phyloP scores from a whole-genome alignment of 441 rosid species.

The Rhodomyrtus psidioides region DNA sequence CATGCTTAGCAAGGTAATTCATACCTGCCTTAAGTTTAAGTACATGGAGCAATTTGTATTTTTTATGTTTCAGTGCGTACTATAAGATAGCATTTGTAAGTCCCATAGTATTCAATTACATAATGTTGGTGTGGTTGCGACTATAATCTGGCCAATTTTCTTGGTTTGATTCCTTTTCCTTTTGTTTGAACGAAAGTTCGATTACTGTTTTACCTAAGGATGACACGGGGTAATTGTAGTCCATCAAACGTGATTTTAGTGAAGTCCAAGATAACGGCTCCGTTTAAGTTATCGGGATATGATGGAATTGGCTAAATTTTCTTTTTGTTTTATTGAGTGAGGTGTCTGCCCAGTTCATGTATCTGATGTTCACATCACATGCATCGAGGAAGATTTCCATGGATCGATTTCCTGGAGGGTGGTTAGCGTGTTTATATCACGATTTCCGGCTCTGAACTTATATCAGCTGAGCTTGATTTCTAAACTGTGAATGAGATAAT shows the following conservation, averaged over 20 bases:
- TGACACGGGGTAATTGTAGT: not conserved
- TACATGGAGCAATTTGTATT: not conserved
- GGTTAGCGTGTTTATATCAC: not conserved
- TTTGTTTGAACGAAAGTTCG: not conserved
- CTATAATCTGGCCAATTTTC: not conserved
- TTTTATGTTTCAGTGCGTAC: not conserved
- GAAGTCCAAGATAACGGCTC: not conserved
- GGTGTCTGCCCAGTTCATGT: not conserved
- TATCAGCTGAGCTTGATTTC: not conserved
- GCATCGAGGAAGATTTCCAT: not conserved
- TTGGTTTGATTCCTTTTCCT: not conserved
- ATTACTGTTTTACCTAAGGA: not conserved
- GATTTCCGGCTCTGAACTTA: not conserved
- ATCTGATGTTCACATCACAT: not conserved
- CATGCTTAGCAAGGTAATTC: slow-evolving; percentile 93
- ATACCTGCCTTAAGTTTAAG: not conserved
- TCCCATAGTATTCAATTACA: not conserved
- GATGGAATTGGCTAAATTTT: not conserved
- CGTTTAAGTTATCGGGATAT: not conserved
- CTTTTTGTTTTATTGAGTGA: not conserved
- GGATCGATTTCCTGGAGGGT: not conserved
- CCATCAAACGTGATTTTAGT: not conserved
- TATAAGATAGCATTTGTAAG: not conserved
- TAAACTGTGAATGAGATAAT: not conserved
- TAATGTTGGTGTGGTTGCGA: not conserved